These are phyloP conservation scores for Fragaria vesca DNA, from an alignment of 306 rosid genomes.

Conservation along the genomic window DNA sequence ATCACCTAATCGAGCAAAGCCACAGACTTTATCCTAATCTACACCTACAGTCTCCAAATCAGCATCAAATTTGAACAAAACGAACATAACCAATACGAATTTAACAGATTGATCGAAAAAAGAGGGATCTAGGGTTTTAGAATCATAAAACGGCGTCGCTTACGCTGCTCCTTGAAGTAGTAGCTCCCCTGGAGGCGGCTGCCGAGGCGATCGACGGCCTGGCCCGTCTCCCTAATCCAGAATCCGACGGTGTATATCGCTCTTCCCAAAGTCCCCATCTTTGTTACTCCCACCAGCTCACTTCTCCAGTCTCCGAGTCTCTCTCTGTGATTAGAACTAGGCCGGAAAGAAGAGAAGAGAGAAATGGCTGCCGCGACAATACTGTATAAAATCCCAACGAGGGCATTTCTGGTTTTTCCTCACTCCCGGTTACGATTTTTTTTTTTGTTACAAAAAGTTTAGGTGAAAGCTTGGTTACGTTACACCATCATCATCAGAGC, in stretches of 20 bases:
- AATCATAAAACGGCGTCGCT: constrained; percentile 15
- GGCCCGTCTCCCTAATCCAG: constrained; percentile 87
- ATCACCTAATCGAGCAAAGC: background rate
- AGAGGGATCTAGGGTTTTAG: constrained; percentile 20
- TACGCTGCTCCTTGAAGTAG: constrained; percentile 76
- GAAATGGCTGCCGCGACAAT: constrained; percentile 11
- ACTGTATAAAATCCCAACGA: constrained; percentile 26
- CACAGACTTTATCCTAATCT: background rate
- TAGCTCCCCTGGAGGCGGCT: constrained; percentile 72
- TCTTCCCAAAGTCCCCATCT: constrained; percentile 77
- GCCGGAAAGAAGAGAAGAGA: constrained; percentile 13
- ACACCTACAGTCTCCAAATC: background rate
- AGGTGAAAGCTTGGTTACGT: no score
- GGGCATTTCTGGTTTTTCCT: constrained; percentile 28
- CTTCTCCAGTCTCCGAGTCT: constrained; percentile 7
- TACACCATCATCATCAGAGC: no score
- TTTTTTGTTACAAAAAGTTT: no score
- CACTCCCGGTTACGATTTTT: background rate
- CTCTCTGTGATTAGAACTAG: background rate
- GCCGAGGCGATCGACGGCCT: constrained; percentile 84
- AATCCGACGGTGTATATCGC: constrained; percentile 74
- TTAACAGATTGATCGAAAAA: background rate
- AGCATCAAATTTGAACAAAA: constrained; percentile 1
- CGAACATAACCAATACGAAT: background rate
- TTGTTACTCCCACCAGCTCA: constrained; percentile 3